A percentile compares a stretch with the other conserved stretches of the same genome.
Conservation (phyloP, 495 filamentous ascomycete species). For the Trichodelitschia bisporula region DNA sequence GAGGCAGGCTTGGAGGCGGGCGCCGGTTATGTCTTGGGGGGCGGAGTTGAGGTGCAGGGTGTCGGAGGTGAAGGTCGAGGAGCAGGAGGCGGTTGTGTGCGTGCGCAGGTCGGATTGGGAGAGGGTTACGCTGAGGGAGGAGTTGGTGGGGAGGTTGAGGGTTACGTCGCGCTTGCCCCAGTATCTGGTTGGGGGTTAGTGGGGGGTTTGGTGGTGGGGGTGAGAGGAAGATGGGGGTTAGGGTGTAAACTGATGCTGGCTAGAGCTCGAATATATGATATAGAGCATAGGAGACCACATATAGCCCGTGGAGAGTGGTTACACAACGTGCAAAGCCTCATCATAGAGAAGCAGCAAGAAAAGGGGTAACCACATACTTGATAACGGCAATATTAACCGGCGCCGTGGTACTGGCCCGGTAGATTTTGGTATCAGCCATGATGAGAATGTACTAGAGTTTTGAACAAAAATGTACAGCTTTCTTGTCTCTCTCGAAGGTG, state of each 20-base stretch:
- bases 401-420: conserved; percentile 82
- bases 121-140: conserved; percentile 85
- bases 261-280: too few species aligned
- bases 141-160: conserved; percentile 92
- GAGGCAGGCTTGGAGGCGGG: conserved; percentile 79
- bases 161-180: conserved; percentile 90
- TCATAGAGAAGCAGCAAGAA: too few species aligned
- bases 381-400: conserved; percentile 99
- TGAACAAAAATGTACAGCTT: too few species aligned
- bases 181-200: conserved; percentile 31
- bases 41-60: conserved; percentile 65
- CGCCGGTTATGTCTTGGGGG: conserved; percentile 58
- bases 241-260: too few species aligned
- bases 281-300: conserved; percentile 1
- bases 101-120: conserved; percentile 84
- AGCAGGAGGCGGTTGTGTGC: conserved; percentile 88
- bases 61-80: conserved; percentile 45
- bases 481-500: too few species aligned
- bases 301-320: too few species aligned
- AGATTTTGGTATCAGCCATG: conserved; percentile 33
- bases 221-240: conserved; percentile 4
- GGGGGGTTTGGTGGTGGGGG: conserved; percentile 8
- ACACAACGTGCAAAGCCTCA: too few species aligned
- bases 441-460: too few species aligned
- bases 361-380: conserved; percentile 33